Percentiles rank a stretch among this genome's conserved stretches.
phyloP scores from a whole-genome alignment of 2,329 filamentous ascomycete genomes.

The Fusarium phyllophilum region DNA sequence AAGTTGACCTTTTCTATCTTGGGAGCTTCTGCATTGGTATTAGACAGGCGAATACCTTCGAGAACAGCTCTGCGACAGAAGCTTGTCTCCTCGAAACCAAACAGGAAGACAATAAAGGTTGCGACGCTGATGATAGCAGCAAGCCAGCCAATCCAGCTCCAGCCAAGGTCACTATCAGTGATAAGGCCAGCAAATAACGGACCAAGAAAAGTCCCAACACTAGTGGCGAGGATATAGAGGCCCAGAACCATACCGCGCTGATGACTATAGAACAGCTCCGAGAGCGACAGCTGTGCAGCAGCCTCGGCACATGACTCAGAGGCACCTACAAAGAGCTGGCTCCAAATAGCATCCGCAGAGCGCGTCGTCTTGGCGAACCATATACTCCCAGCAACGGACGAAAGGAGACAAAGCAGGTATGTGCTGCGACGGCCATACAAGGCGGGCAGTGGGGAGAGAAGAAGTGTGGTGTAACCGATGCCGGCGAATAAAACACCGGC shows the following conservation, averaged over 20 bases:
- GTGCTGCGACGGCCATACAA: neutral
- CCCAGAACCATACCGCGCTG: neutral
- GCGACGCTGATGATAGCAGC: neutral
- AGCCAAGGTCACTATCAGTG: neutral
- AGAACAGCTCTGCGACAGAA: neutral
- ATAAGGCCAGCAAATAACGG: neutral
- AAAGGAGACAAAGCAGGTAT: neutral
- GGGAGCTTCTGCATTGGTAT: neutral
- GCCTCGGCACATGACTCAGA: neutral
- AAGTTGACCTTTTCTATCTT: neutral
- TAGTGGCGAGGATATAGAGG: neutral
- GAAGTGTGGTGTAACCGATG: neutral
- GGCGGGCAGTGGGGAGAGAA: neutral
- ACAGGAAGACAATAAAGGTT: neutral
- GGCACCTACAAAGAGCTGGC: neutral
- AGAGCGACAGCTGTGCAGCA: neutral
- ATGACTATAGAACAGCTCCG: neutral
- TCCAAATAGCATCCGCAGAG: neutral
- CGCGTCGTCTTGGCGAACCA: neutral
- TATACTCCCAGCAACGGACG: neutral
- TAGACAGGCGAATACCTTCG: neutral
- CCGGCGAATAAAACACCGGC: neutral
- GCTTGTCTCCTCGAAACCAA: neutral
- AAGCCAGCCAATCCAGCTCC: neutral
- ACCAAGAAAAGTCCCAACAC: neutral